A percentile compares a stretch with the other conserved stretches of the same genome.
Evolutionary conservation across 2,329 filamentous ascomycete genomes (phyloP).

Genomic region (Aureobasidium leucospermi): DNA sequence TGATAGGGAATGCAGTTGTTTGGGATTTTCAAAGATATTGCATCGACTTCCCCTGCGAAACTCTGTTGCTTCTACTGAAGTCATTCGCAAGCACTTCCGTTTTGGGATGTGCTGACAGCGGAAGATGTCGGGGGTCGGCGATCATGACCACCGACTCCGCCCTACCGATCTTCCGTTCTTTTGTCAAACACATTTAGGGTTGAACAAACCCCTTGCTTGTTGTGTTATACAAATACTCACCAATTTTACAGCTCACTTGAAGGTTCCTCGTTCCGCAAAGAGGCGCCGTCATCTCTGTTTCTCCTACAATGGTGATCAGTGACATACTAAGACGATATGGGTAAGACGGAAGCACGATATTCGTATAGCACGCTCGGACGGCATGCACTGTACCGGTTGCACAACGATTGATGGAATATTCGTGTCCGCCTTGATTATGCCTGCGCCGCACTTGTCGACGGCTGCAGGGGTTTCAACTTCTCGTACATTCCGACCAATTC

Average conservation of each 20-base stretch:
- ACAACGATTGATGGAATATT: background rate
- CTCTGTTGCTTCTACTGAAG: background rate
- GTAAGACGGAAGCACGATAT: background rate
- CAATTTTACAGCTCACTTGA: no score
- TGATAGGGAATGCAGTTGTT: background rate
- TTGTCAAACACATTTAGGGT: background rate
- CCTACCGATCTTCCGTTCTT: background rate
- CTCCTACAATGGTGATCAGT: no score
- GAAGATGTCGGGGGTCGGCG: background rate
- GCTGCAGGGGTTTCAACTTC: no score
- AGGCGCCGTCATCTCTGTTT: no score
- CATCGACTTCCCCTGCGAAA: background rate
- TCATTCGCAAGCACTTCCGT: slow-evolving; percentile 1
- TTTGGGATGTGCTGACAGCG: background rate
- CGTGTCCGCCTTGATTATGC: no score
- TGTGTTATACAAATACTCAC: no score
- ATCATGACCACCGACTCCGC: background rate
- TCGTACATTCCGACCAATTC: no score
- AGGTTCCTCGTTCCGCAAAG: no score
- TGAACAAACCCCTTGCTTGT: no score
- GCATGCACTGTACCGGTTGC: background rate
- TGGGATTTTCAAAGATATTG: background rate
- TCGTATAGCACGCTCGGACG: background rate
- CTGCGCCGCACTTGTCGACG: no score
- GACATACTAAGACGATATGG: background rate